These are phyloP conservation scores for Ustilago nuda DNA, from an alignment of 1,284 basidiomycete genomes.

Conservation along the genomic window DNA sequence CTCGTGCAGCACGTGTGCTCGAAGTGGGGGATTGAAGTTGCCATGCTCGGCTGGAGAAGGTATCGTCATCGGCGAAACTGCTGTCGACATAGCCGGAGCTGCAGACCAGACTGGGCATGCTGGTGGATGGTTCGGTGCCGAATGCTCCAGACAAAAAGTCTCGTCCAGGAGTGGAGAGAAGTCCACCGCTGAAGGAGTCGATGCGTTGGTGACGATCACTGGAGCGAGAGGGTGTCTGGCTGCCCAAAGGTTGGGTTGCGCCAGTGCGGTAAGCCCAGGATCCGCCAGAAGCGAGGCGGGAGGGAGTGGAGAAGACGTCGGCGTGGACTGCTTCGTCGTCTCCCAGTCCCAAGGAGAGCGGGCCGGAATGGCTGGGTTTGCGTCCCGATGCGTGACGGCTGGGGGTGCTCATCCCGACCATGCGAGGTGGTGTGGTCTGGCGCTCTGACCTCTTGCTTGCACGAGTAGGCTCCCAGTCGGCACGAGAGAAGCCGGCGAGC, in stretches of 20 bases:
- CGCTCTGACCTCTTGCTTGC: slow-evolving; percentile 25
- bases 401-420: slow-evolving; percentile 44
- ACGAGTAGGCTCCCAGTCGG: slow-evolving; percentile 46
- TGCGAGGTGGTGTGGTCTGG: slow-evolving; percentile 35
- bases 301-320: slow-evolving; percentile 61
- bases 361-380: slow-evolving; percentile 39
- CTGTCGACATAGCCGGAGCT: slow-evolving; percentile 45
- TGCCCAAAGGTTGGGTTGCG: slow-evolving; percentile 26
- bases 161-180: slow-evolving; percentile 42
- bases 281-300: slow-evolving; percentile 48
- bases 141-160: slow-evolving; percentile 49
- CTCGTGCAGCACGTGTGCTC: slow-evolving; percentile 46
- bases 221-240: slow-evolving; percentile 48
- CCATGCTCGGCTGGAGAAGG: slow-evolving; percentile 45
- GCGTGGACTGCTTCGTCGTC: slow-evolving; percentile 46
- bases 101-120: slow-evolving; percentile 53
- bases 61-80: slow-evolving; percentile 32
- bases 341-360: slow-evolving; percentile 37
- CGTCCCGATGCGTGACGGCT: slow-evolving; percentile 48
- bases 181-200: slow-evolving; percentile 50
- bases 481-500: slow-evolving; percentile 48
- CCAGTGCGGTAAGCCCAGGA: slow-evolving; percentile 42
- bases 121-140: slow-evolving; percentile 46
- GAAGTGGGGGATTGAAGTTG: slow-evolving; percentile 55
- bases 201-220: slow-evolving; percentile 40